Conservation (phyloP, 2,329 filamentous ascomycete species). For the Monilinia laxa region DNA sequence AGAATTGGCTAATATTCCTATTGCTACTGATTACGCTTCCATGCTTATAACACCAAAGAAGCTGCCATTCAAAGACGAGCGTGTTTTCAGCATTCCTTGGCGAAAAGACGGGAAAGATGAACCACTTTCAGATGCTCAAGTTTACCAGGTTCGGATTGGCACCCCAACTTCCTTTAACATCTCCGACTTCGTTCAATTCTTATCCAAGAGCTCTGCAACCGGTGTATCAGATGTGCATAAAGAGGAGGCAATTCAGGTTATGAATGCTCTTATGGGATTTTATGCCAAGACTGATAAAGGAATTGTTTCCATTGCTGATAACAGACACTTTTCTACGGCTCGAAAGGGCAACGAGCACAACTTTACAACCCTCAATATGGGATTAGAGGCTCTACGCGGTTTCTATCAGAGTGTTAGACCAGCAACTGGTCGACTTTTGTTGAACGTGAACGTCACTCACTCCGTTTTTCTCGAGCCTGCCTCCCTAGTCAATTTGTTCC, state of each 20-base stretch:
- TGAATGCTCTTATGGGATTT: slow-evolving; percentile 59
- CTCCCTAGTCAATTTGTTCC: slow-evolving; percentile 44
- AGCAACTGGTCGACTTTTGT: slow-evolving; percentile 54
- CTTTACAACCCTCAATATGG: slow-evolving; percentile 46
- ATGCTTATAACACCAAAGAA: slow-evolving; percentile 34
- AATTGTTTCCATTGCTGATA: slow-evolving; percentile 49
- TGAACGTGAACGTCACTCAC: slow-evolving; percentile 64
- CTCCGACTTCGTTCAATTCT: slow-evolving; percentile 31
- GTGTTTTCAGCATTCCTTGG: slow-evolving; percentile 31
- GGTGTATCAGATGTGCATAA: slow-evolving; percentile 39
- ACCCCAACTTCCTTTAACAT: slow-evolving; percentile 28
- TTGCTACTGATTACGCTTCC: slow-evolving; percentile 37
- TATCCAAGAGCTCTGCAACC: slow-evolving; percentile 23
- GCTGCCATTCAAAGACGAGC: slow-evolving; percentile 3
- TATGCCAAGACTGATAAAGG: slow-evolving; percentile 41
- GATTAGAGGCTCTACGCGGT: slow-evolving; percentile 58
- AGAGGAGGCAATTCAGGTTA: slow-evolving; percentile 53
- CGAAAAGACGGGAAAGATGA: slow-evolving; percentile 37
- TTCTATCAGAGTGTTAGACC: slow-evolving; percentile 62
- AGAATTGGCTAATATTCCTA: slow-evolving; percentile 29
- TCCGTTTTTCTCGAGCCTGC: slow-evolving; percentile 56
- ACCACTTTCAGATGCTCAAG: slow-evolving; percentile 26
- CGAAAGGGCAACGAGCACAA: slow-evolving; percentile 31
- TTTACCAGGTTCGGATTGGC: slow-evolving; percentile 31
- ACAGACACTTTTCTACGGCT: slow-evolving; percentile 51